A percentile compares a stretch with the other conserved stretches of the same genome.
Evolutionary conservation across 805 yeast genomes (phyloP).

Genomic region (Teunomyces stri): DNA sequence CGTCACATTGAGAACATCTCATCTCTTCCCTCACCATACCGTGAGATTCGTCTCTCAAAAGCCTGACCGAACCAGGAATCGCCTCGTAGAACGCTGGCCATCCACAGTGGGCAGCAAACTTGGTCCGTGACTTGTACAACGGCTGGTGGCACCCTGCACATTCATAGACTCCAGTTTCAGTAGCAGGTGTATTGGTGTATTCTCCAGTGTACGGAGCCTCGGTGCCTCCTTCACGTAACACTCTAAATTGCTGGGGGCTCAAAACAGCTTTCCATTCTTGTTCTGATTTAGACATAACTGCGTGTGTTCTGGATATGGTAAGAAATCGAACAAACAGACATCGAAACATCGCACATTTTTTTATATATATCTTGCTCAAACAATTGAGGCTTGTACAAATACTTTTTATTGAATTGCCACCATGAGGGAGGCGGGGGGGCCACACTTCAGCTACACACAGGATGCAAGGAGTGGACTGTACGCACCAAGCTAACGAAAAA

Average conservation of each 20-base stretch:
- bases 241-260: slow-evolving; percentile 72
- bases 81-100: slow-evolving; percentile 98
- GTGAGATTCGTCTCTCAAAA: slow-evolving; percentile 54
- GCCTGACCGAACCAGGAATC: slow-evolving; percentile 69
- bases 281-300: slow-evolving; percentile 38
- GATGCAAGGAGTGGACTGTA: not conserved
- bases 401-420: not conserved
- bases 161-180: slow-evolving; percentile 59
- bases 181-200: slow-evolving; percentile 51
- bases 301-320: not conserved
- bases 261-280: slow-evolving; percentile 79
- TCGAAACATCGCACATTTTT: not conserved
- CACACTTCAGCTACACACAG: not conserved
- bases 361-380: not conserved
- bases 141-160: slow-evolving; percentile 89
- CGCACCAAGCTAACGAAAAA: not conserved
- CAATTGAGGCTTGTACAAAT: not conserved
- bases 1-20: slow-evolving; percentile 84
- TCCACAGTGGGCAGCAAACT: slow-evolving; percentile 91
- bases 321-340: not conserved
- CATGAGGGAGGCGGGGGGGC: not conserved
- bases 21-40: slow-evolving; percentile 91
- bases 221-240: slow-evolving; percentile 72
- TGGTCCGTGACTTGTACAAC: slow-evolving; percentile 72
- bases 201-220: slow-evolving; percentile 67